Conservation (phyloP, 495 filamentous ascomycete species). For the Acidiella bohemica region DNA sequence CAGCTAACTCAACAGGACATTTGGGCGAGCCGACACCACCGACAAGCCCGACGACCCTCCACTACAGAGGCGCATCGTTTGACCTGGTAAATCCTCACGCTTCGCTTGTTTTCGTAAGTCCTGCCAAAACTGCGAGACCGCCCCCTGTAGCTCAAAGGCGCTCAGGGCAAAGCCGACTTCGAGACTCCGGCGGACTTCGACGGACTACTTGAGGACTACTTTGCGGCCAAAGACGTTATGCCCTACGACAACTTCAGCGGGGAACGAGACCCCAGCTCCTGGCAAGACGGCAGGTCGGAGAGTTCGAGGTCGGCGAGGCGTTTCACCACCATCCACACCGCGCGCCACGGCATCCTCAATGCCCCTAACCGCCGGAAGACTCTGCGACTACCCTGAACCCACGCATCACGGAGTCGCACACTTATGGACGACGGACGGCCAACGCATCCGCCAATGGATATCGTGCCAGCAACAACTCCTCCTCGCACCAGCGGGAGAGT, state of each 20-base stretch:
- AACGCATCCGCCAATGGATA: neutral
- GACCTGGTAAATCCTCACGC: constrained; percentile 20
- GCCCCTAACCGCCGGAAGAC: neutral
- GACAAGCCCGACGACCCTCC: constrained; percentile 14
- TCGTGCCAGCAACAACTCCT: neutral
- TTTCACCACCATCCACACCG: neutral
- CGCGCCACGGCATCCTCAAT: neutral
- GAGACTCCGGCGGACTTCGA: constrained; percentile 20
- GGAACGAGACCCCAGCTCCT: neutral
- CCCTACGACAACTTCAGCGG: constrained; percentile 3
- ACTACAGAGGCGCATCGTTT: constrained; percentile 19
- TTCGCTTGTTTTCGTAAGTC: constrained; percentile 13
- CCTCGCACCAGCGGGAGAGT: constrained; percentile 2
- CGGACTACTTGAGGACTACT: constrained; percentile 18
- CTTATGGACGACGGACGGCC: neutral
- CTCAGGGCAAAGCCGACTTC: constrained; percentile 7
- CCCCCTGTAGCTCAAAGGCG: neutral
- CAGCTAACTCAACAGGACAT: constrained; percentile 12
- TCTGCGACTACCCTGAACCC: neutral
- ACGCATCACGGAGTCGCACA: neutral
- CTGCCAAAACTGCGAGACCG: neutral
- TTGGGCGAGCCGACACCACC: constrained; percentile 8
- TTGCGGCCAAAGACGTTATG: constrained; percentile 2
- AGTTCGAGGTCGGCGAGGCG: too few species aligned
- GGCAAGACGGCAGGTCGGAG: too few species aligned